Conservation (phyloP, 768 basidiomycete species). For the Auriculariales sp. region DNA sequence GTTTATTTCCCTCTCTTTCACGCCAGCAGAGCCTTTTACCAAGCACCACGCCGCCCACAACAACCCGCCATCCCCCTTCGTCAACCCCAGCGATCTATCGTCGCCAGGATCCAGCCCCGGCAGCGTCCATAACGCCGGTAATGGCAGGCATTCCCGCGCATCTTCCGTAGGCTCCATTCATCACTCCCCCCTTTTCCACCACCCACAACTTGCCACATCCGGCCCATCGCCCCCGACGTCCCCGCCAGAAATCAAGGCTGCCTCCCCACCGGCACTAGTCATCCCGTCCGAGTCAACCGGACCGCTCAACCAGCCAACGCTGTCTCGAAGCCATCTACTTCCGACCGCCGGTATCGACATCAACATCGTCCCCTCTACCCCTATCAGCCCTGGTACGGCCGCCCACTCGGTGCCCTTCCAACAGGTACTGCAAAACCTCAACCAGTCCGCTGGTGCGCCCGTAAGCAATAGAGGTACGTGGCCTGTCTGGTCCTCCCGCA, state of each 20-base stretch:
- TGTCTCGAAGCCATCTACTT: conserved; percentile 25
- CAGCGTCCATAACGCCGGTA: conserved; percentile 25
- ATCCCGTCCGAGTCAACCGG: conserved; percentile 28
- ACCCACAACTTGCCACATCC: conserved; percentile 32
- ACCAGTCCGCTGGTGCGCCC: no score
- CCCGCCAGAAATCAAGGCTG: conserved; percentile 31
- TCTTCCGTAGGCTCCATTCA: conserved; percentile 55
- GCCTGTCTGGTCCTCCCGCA: no score
- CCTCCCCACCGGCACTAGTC: conserved; percentile 45
- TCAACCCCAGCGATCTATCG: conserved; percentile 40
- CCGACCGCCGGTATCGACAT: conserved; percentile 40
- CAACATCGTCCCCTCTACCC: conserved; percentile 74
- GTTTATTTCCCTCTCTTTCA: neutral
- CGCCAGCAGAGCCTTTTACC: neutral
- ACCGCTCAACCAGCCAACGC: conserved; percentile 26
- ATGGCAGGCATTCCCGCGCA: conserved; percentile 38
- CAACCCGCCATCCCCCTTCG: conserved; percentile 21
- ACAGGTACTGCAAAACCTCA: conserved; percentile 31
- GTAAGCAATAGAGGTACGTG: no score
- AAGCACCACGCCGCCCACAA: conserved; percentile 18
- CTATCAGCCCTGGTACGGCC: conserved; percentile 44
- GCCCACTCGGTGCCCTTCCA: conserved; percentile 37
- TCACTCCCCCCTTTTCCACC: conserved; percentile 31
- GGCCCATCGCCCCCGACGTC: conserved; percentile 18
- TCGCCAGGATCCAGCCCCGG: conserved; percentile 47